Conservation (phyloP, 2,329 filamentous ascomycete species). For the Blastomyces emzantsi region DNA sequence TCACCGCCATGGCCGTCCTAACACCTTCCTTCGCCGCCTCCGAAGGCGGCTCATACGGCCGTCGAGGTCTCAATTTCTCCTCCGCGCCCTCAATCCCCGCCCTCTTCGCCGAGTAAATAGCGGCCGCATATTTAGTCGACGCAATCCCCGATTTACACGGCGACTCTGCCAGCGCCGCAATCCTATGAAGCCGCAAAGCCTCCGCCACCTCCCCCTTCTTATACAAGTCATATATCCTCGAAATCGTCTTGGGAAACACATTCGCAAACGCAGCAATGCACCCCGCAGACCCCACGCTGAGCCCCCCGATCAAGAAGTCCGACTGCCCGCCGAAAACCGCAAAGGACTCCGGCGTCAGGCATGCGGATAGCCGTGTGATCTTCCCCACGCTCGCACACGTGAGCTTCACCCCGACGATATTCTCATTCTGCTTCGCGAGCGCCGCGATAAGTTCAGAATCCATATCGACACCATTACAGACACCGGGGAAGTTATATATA, state of each 20-base stretch:
- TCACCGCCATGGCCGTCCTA: constrained; percentile 31
- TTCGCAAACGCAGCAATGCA: constrained; percentile 52
- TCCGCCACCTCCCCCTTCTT: constrained; percentile 48
- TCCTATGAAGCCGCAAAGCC: constrained; percentile 52
- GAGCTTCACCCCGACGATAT: constrained; percentile 57
- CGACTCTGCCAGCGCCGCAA: constrained; percentile 56
- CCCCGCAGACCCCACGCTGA: constrained; percentile 46
- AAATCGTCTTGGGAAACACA: constrained; percentile 48
- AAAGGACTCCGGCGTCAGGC: constrained; percentile 49
- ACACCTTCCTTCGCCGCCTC: constrained; percentile 40
- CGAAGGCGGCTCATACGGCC: constrained; percentile 49
- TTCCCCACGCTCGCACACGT: constrained; percentile 57
- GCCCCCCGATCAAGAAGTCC: constrained; percentile 55
- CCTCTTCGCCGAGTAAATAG: constrained; percentile 48
- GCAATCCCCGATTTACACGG: constrained; percentile 59
- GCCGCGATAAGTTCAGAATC: constrained; percentile 53
- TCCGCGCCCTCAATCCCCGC: constrained; percentile 54
- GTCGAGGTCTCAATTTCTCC: constrained; percentile 49
- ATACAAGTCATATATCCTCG: constrained; percentile 54
- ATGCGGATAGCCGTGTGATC: constrained; percentile 47
- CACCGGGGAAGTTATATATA: constrained; percentile 60
- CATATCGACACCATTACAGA: constrained; percentile 59
- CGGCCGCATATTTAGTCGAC: constrained; percentile 58
- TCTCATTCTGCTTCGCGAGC: constrained; percentile 41
- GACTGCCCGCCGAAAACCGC: constrained; percentile 63